Evolutionary conservation across 2,329 filamentous ascomycete species (phyloP).

Genomic region (Diaporthe capsici): DNA sequence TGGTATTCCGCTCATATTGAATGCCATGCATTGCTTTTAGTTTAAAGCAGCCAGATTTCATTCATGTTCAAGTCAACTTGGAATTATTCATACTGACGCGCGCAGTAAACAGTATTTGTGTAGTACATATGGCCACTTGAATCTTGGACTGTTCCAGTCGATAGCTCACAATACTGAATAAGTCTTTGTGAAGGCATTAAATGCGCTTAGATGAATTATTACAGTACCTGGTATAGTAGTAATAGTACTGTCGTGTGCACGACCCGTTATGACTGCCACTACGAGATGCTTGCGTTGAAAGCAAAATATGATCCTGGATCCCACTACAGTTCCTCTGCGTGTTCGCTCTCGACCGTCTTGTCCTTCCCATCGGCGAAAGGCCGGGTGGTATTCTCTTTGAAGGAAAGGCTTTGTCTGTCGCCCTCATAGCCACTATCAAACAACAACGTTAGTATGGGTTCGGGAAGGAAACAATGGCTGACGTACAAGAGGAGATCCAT

Average conservation of each 20-base stretch:
- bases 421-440: slow-evolving; percentile 13
- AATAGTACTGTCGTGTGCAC: not conserved
- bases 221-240: not conserved
- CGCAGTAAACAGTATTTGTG: not conserved
- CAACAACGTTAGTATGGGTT: not conserved
- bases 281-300: no score
- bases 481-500: slow-evolving; percentile 56
- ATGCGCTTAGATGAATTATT: not conserved
- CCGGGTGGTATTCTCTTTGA: not conserved
- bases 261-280: no score
- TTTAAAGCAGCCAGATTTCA: not conserved
- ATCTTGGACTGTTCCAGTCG: not conserved
- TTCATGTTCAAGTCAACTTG: not conserved
- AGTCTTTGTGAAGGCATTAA: not conserved
- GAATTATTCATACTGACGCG: not conserved
- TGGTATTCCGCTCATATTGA: not conserved
- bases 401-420: not conserved
- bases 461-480: not conserved
- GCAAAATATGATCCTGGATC: not conserved
- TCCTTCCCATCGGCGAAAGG: not conserved
- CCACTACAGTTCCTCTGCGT: slow-evolving; percentile 16
- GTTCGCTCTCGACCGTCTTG: slow-evolving; percentile 17
- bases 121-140: no score
- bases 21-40: not conserved
- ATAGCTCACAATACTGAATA: no score